A percentile compares a stretch with the other conserved stretches of the same genome.
These are phyloP conservation scores for Yamadazyma insecticola DNA, from an alignment of 805 yeast genomes.

Conservation along the genomic window DNA sequence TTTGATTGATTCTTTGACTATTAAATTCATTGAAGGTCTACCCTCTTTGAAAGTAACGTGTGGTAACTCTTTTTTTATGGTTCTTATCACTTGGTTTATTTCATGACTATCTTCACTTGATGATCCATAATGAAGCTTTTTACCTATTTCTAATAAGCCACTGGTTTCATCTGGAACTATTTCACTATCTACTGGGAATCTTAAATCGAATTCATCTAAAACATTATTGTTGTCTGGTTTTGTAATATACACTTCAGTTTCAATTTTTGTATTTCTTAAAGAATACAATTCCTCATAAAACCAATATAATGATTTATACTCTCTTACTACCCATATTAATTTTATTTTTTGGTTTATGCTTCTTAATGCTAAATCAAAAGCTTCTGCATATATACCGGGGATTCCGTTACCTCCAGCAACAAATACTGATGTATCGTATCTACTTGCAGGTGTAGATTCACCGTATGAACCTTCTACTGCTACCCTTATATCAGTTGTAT, in stretches of 20 bases:
- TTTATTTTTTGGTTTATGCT: slow-evolving; percentile 19
- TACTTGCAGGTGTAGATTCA: slow-evolving; percentile 26
- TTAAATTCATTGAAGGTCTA: slow-evolving; percentile 42
- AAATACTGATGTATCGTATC: slow-evolving; percentile 25
- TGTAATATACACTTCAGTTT: slow-evolving; percentile 24
- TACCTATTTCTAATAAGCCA: slow-evolving; percentile 7
- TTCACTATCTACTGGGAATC: slow-evolving; percentile 6
- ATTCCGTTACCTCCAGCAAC: slow-evolving; percentile 41
- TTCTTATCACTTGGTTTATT: neutral
- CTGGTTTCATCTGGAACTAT: slow-evolving; percentile 4
- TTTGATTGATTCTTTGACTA: slow-evolving; percentile 33
- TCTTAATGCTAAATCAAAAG: slow-evolving; percentile 12
- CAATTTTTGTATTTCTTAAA: slow-evolving; percentile 21
- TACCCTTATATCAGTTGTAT: slow-evolving; percentile 20
- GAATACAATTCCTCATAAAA: slow-evolving; percentile 39
- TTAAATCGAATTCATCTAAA: slow-evolving; percentile 10
- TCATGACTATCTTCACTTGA: neutral
- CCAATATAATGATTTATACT: slow-evolving; percentile 47
- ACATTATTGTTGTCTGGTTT: slow-evolving; percentile 31
- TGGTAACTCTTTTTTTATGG: slow-evolving; percentile 14
- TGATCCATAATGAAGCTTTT: neutral
- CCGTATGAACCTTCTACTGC: slow-evolving; percentile 39
- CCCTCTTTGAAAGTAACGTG: slow-evolving; percentile 39
- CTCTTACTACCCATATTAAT: slow-evolving; percentile 62
- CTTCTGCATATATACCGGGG: slow-evolving; percentile 38